Percentiles rank a stretch among this genome's conserved stretches.
phyloP scores from a whole-genome alignment of 2,329 filamentous ascomycete species.

The Amphichorda felina region DNA sequence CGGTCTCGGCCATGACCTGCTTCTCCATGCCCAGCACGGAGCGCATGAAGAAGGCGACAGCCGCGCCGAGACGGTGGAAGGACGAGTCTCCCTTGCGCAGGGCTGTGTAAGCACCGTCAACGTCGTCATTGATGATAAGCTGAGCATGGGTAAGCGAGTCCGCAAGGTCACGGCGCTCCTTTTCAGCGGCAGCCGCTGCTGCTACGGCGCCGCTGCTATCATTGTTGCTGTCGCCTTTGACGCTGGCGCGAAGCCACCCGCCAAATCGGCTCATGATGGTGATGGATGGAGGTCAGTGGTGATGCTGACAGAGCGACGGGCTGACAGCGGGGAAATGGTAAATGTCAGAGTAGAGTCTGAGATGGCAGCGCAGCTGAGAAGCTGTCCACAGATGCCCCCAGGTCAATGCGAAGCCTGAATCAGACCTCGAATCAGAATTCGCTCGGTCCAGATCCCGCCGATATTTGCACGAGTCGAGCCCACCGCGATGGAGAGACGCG shows the following conservation, averaged over 20 bases:
- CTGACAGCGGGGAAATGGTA: background rate
- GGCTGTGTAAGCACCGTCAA: slow-evolving; percentile 67
- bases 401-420: no score
- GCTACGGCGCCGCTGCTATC: slow-evolving; percentile 10
- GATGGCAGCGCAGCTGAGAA: no score
- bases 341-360: no score
- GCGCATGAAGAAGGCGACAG: slow-evolving; percentile 73
- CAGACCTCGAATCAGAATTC: no score
- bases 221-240: slow-evolving; percentile 18
- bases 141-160: slow-evolving; percentile 53
- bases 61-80: slow-evolving; percentile 79
- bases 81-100: slow-evolving; percentile 63
- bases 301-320: background rate
- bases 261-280: slow-evolving; percentile 33
- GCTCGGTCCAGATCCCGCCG: no score
- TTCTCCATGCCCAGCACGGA: slow-evolving; percentile 88
- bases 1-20: slow-evolving; percentile 76
- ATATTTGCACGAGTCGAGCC: no score
- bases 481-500: no score
- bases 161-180: slow-evolving; percentile 42
- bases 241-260: slow-evolving; percentile 37
- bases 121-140: slow-evolving; percentile 80
- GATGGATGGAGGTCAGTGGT: background rate
- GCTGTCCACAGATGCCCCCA: background rate
- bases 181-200: slow-evolving; percentile 16